These are phyloP conservation scores for Debaryomyces udenii DNA, from an alignment of 1,139 yeast species.

Conservation along the genomic window DNA sequence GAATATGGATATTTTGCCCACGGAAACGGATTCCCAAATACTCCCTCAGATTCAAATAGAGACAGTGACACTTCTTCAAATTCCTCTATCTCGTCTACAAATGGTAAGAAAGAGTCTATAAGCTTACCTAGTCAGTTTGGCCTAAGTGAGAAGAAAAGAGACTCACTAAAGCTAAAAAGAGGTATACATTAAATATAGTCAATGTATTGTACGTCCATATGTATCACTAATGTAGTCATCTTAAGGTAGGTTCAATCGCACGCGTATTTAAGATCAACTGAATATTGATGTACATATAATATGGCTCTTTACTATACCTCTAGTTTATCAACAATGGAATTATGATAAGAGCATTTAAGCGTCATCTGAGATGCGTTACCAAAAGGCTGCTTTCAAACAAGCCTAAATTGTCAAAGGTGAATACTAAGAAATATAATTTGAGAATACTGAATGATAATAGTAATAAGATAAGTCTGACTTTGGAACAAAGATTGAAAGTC, in stretches of 20 bases:
- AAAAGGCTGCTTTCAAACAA: neutral
- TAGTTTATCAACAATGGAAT: neutral
- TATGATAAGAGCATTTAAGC: neutral
- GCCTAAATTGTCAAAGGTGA: neutral
- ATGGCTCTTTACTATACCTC: too few species aligned
- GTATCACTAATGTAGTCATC: too few species aligned
- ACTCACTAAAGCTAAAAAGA: slow-evolving; percentile 49
- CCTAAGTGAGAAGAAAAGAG: slow-evolving; percentile 51
- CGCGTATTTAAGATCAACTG: slow-evolving; percentile 3
- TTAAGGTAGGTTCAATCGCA: neutral
- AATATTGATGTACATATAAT: too few species aligned
- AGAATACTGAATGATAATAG: neutral
- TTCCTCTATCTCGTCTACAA: slow-evolving; percentile 9
- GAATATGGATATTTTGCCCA: slow-evolving; percentile 33
- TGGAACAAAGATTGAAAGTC: neutral
- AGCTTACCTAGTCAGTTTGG: slow-evolving; percentile 36
- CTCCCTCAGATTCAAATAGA: slow-evolving; percentile 7
- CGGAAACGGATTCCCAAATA: slow-evolving; percentile 7
- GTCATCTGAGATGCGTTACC: neutral
- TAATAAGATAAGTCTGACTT: neutral
- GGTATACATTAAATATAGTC: slow-evolving; percentile 39
- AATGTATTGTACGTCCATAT: neutral
- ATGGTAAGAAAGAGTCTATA: slow-evolving; percentile 22
- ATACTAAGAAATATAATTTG: slow-evolving; percentile 5
- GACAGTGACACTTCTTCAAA: slow-evolving; percentile 12